Base-by-base conservation (phyloP, 1,284 basidiomycete genomes). In the Nidula niveotomentosa region DNA sequence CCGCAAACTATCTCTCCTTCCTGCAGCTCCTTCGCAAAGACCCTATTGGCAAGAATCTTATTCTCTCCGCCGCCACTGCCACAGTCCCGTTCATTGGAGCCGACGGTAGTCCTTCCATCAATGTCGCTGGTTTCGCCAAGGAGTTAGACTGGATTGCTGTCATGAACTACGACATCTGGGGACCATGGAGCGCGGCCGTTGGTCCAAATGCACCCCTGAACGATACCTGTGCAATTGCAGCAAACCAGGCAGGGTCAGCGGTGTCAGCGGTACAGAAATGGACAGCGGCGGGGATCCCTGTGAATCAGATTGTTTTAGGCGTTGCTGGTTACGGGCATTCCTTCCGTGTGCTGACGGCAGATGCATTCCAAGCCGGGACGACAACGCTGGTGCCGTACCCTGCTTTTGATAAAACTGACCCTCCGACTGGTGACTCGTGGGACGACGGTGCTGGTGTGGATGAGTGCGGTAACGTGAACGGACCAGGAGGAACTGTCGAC, bases 121-220 rank as follows among this genome's bases (percentile, higher is more conserved):
- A 94, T 66, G 85, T 94, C 12, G 81, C 84, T 4, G 80, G 62
- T 0, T 96, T 93, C 62, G 86, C 86, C 3, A 64, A 78, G 17
- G 78, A 86, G n/a, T 79, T 96, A 10, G 90, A 96, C 69, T 93
- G 84, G 75, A 84, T 96, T 55, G 68, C 87, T 45, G 77, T 96
- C 69, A 96, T 96, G 93, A 92, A 93, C 74, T 96, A 96, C 70
- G 94, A 96, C 64, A 75, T 94, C 18, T 76, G 69, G 66, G 91
- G 91, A 41, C 76, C 83, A 49, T 81, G 73, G 73, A 84, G 73
- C 53, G 52, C 63, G 5, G 68, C 75, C 6, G 80, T 84, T 7
- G 93, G 94, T 3, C 88, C 94, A 10, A 96, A 96, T 70, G 87
- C 93, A 2, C 94, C 94, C 10, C 79, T 97, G 17, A 76, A 86